phyloP scores from a whole-genome alignment of 768 basidiomycete genomes.

The Infundibulicybe gibba region DNA sequence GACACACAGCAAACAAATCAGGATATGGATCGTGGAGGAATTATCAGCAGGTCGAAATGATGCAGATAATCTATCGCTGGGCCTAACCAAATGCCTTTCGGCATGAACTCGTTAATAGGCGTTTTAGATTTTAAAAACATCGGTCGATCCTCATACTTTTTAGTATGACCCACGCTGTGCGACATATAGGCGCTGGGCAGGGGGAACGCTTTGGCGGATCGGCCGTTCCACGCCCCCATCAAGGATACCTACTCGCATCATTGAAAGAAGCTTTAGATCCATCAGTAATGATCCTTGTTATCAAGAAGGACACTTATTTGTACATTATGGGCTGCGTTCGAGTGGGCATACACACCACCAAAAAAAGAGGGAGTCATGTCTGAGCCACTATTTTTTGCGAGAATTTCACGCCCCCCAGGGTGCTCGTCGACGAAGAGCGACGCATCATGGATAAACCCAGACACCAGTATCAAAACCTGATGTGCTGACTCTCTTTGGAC shows the following conservation, averaged over 20 bases:
- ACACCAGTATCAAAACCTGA: conserved; percentile 62
- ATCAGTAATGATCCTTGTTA: not conserved
- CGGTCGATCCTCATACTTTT: too few species aligned
- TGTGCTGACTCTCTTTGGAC: conserved; percentile 63
- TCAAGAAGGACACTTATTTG: conserved; percentile 14
- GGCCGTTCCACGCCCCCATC: conserved; percentile 60
- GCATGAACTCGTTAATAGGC: too few species aligned
- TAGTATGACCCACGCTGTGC: conserved; percentile 15
- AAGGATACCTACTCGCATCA: conserved; percentile 73
- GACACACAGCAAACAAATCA: too few species aligned
- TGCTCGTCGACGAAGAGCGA: conserved; percentile 66
- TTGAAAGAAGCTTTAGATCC: conserved; percentile 51
- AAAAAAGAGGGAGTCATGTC: conserved; percentile 81
- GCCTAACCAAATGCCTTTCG: too few species aligned
- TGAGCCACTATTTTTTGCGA: conserved; percentile 61
- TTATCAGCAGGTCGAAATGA: too few species aligned
- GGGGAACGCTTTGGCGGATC: conserved; percentile 40
- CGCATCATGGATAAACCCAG: conserved; percentile 83
- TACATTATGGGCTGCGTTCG: conserved; percentile 74
- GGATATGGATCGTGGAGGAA: too few species aligned
- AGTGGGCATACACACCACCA: conserved; percentile 77
- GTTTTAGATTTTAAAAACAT: too few species aligned
- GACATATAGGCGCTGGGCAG: conserved; percentile 39
- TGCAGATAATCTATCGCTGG: too few species aligned
- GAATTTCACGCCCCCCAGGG: conserved; percentile 67